phyloP scores from a whole-genome alignment of 768 basidiomycete species.

The Termitomyces sp. region DNA sequence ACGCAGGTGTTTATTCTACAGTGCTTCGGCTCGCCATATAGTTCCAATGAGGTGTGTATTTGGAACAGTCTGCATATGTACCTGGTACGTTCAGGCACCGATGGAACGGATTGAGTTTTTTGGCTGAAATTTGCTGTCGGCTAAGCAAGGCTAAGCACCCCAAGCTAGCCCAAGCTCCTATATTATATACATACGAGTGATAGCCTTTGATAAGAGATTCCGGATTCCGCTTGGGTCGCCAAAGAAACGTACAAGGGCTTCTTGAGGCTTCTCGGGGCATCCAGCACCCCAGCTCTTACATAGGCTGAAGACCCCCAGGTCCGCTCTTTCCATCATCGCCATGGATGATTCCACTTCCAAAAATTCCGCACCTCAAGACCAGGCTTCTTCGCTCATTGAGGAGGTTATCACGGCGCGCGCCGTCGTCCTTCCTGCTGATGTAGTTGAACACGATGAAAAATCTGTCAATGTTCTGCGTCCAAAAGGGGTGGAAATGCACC shows the following conservation, averaged over 20 bases:
- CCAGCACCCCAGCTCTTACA: neutral
- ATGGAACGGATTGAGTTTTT: constrained; percentile 28
- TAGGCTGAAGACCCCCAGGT: neutral
- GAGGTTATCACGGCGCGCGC: constrained; percentile 39
- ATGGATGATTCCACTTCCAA: constrained; percentile 22
- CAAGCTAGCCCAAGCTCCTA: constrained; percentile 20
- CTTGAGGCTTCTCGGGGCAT: neutral
- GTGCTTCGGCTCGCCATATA: no score
- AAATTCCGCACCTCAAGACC: constrained; percentile 17
- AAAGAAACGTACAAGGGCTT: neutral
- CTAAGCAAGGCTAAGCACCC: no score
- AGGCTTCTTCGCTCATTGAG: constrained; percentile 24
- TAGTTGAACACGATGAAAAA: constrained; percentile 39
- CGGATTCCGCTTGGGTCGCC: neutral
- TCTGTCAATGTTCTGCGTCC: constrained; percentile 34
- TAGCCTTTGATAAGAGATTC: constrained; percentile 1
- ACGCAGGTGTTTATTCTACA: neutral
- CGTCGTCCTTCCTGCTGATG: constrained; percentile 50
- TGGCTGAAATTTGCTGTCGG: constrained; percentile 36
- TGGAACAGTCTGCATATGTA: neutral
- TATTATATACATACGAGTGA: neutral
- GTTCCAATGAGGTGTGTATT: no score
- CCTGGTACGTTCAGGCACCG: neutral
- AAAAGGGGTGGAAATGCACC: constrained; percentile 58
- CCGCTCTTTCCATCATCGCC: neutral